Conservation (phyloP, 2,329 filamentous ascomycete species). For the Fragosphaeria purpurea region DNA sequence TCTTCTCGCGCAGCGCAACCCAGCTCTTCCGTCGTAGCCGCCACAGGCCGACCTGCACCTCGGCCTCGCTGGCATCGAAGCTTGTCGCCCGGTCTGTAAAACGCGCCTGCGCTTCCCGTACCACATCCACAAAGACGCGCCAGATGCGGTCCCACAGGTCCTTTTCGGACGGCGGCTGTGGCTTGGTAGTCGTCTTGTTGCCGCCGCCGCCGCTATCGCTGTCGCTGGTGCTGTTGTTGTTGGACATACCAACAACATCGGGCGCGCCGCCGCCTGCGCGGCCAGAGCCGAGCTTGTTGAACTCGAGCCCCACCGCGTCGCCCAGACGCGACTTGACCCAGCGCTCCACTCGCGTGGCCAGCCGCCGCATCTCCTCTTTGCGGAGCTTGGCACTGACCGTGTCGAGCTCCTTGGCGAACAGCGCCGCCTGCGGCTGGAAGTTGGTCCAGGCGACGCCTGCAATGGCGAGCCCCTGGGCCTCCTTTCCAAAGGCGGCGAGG, state of each 20-base stretch:
- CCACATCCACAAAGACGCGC: constrained; percentile 71
- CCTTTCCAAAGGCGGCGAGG: constrained; percentile 62
- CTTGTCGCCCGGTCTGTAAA: constrained; percentile 85
- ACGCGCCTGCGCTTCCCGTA: constrained; percentile 72
- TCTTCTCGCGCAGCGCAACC: constrained; percentile 78
- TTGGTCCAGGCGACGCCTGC: constrained; percentile 79
- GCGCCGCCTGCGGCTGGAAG: constrained; percentile 65
- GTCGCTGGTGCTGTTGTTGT: background rate
- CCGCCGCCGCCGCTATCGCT: constrained; percentile 49
- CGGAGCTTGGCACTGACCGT: constrained; percentile 76
- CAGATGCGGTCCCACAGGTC: constrained; percentile 95
- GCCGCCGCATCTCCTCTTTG: constrained; percentile 89
- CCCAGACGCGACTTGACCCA: constrained; percentile 84
- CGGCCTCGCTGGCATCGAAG: constrained; percentile 84
- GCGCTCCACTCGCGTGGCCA: constrained; percentile 83
- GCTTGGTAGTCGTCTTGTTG: constrained; percentile 2
- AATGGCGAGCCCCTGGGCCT: constrained; percentile 65
- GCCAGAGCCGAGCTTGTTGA: constrained; percentile 89
- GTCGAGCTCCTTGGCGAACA: constrained; percentile 86
- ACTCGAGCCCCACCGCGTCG: constrained; percentile 83
- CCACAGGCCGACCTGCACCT: constrained; percentile 90
- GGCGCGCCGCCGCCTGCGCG: constrained; percentile 73
- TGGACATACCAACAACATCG: constrained; percentile 36
- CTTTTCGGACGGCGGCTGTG: constrained; percentile 54
- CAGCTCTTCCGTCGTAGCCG: constrained; percentile 87